Evolutionary conservation across 2,329 filamentous ascomycete genomes (phyloP).

Genomic region (Ilyonectria robusta): DNA sequence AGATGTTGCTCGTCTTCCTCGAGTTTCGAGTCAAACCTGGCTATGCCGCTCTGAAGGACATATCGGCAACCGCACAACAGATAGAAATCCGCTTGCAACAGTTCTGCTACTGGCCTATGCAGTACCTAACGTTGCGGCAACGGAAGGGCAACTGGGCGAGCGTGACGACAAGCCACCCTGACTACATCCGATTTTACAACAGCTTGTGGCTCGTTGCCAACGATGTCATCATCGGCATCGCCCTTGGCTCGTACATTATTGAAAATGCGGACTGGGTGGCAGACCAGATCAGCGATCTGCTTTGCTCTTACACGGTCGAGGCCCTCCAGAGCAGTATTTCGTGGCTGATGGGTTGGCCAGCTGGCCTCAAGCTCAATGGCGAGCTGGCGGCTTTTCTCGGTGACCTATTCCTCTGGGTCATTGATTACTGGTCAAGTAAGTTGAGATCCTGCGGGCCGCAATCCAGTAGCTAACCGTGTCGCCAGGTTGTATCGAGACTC

Average conservation of each 20-base stretch:
- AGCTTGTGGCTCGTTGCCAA: conserved; percentile 98
- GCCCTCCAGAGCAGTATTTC: conserved; percentile 90
- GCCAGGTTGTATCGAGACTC: conserved; percentile 80
- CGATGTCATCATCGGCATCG: conserved; percentile 98
- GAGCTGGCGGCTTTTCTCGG: conserved; percentile 95
- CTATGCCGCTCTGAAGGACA: conserved; percentile 90
- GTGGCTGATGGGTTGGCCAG: conserved; percentile 97
- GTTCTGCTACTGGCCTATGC: conserved; percentile 99
- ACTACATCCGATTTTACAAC: conserved; percentile 99
- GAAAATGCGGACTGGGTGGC: conserved; percentile 93
- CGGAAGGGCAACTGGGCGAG: conserved; percentile 95
- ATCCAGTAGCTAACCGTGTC: conserved; percentile 41
- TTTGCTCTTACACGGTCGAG: conserved; percentile 88
- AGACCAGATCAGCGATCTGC: conserved; percentile 80
- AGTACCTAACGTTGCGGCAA: conserved; percentile 92
- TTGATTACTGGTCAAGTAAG: conserved; percentile 95
- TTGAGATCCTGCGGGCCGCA: conserved; percentile 28
- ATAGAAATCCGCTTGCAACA: conserved; percentile 97
- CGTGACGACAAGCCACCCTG: conserved; percentile 93
- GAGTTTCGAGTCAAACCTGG: conserved; percentile 88
- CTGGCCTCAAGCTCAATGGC: conserved; percentile 93
- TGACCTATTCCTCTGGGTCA: conserved; percentile 97
- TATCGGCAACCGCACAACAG: conserved; percentile 96
- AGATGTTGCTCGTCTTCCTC: conserved; percentile 82
- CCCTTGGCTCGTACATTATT: conserved; percentile 95